A percentile compares a stretch with the other conserved stretches of the same genome.
These are phyloP conservation scores for Leccinum olivaceopallidum DNA, from an alignment of 768 basidiomycete genomes.

Conservation along the genomic window DNA sequence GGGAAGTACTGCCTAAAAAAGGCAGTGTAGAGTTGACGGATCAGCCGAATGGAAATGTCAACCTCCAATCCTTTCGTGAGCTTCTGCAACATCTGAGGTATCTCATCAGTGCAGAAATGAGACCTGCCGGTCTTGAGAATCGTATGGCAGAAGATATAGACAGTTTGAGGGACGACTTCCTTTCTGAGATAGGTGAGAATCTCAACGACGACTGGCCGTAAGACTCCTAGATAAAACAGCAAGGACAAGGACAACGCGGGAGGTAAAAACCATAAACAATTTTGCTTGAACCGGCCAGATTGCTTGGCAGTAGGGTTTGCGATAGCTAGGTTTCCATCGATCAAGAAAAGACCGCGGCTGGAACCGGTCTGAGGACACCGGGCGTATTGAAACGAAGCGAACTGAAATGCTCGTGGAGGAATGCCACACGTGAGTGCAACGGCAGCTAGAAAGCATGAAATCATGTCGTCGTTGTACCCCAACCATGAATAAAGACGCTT, in stretches of 20 bases:
- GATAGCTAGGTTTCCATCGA: neutral
- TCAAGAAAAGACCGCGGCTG: neutral
- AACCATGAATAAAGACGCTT: no score
- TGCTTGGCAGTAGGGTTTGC: neutral
- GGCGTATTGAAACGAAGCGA: neutral
- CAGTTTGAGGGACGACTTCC: no score
- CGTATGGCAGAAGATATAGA: no score
- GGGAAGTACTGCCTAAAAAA: no score
- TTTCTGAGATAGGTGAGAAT: neutral
- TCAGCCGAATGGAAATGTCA: no score
- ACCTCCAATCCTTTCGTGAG: no score
- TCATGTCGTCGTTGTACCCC: no score
- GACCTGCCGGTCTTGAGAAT: no score
- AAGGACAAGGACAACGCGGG: neutral
- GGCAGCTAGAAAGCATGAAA: no score
- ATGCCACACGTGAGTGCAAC: neutral
- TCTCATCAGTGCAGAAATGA: no score
- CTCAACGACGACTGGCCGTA: neutral
- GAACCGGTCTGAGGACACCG: neutral
- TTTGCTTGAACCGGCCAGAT: neutral
- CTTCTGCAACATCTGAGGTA: no score
- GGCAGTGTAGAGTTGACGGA: no score
- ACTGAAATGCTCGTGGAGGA: neutral
- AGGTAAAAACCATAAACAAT: conserved; percentile 1
- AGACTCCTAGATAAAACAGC: neutral